phyloP scores from a whole-genome alignment of 163 green algal genomes.

The Chlamydomonas reinhardtii region DNA sequence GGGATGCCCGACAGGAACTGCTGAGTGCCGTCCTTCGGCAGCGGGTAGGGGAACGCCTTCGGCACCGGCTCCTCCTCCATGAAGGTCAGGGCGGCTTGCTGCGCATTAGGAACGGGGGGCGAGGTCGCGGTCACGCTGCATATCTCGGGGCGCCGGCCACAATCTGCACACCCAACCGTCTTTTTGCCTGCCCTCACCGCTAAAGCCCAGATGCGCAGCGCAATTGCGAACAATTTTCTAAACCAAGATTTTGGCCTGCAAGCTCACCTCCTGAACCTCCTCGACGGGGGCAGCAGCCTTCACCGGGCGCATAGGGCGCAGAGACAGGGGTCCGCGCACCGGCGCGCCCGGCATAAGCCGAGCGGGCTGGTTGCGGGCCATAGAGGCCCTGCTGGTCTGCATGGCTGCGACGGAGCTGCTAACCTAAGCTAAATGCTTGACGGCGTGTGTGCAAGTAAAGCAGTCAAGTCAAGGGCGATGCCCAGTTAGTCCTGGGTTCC shows the following conservation, averaged over 20 bases:
- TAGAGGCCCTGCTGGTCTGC: slow-evolving; percentile 33
- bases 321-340: slow-evolving; percentile 9
- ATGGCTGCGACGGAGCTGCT: slow-evolving; percentile 22
- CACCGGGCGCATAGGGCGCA: slow-evolving; percentile 5
- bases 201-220: too few species aligned
- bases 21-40: slow-evolving; percentile 65
- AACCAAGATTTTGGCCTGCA: not conserved
- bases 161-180: slow-evolving; percentile 1
- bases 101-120: not conserved
- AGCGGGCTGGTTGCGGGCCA: slow-evolving; percentile 18
- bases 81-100: not conserved
- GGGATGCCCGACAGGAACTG: slow-evolving; percentile 63
- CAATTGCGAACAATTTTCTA: too few species aligned
- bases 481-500: too few species aligned
- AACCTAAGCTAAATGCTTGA: not conserved
- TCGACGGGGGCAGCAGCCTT: slow-evolving; percentile 38
- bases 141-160: slow-evolving; percentile 13
- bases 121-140: too few species aligned
- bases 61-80: slow-evolving; percentile 43
- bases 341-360: slow-evolving; percentile 34
- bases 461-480: too few species aligned
- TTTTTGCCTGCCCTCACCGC: not conserved
- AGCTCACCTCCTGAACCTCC: slow-evolving; percentile 23
- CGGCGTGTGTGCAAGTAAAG: too few species aligned
- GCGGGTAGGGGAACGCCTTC: slow-evolving; percentile 64